Evolutionary conservation across 768 basidiomycete species (phyloP).

Genomic region (Sporobolomyces pararoseus): DNA sequence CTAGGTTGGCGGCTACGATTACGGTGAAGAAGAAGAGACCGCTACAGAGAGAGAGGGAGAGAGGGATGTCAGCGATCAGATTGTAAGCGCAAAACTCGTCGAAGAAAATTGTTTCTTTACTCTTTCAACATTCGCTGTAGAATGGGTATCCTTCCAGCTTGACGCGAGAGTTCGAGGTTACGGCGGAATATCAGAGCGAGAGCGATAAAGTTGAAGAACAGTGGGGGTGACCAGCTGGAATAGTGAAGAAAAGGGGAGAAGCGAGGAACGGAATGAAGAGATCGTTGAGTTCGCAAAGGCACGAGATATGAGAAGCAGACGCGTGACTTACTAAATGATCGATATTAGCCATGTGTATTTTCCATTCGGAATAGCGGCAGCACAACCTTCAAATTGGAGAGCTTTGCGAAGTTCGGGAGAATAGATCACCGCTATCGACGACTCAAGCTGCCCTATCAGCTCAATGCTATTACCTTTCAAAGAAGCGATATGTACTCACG

Average conservation of each 20-base stretch:
- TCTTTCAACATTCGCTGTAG: neutral
- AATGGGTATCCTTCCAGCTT: conserved; percentile 3
- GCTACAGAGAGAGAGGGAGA: neutral
- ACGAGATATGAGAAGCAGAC: too few species aligned
- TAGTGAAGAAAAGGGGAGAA: neutral
- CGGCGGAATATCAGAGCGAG: neutral
- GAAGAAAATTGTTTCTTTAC: too few species aligned
- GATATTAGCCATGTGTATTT: neutral
- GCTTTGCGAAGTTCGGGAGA: neutral
- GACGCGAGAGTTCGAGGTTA: neutral
- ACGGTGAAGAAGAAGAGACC: conserved; percentile 9
- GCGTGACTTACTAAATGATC: neutral
- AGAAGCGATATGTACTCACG: neutral
- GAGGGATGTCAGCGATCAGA: too few species aligned
- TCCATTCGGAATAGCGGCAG: neutral
- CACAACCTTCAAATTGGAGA: conserved; percentile 7
- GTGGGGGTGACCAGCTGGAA: conserved; percentile 1
- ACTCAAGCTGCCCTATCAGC: too few species aligned
- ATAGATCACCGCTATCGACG: neutral
- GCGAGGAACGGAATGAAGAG: too few species aligned
- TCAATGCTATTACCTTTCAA: too few species aligned
- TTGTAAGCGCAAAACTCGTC: too few species aligned
- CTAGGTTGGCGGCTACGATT: conserved; percentile 1
- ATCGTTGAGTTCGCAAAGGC: too few species aligned
- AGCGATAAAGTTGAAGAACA: neutral